These are phyloP conservation scores for Diddensiella santjacobensis DNA, from an alignment of 805 yeast species.

Conservation along the genomic window DNA sequence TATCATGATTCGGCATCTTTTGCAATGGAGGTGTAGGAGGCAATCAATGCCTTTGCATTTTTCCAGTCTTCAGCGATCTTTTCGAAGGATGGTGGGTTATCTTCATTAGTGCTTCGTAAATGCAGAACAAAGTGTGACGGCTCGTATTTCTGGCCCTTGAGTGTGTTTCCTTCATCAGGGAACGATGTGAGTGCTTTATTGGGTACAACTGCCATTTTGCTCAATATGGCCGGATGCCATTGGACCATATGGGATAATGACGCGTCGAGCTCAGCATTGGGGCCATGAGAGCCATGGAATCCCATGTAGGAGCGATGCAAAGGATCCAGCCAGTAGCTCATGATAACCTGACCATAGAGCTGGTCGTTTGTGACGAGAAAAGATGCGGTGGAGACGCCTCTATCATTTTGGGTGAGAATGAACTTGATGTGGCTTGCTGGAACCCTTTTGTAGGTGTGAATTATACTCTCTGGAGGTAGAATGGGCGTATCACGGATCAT, in stretches of 20 bases:
- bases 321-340: constrained; percentile 78
- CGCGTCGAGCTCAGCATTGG: constrained; percentile 43
- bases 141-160: constrained; percentile 23
- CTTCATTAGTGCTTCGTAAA: constrained; percentile 19
- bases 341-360: constrained; percentile 57
- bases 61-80: constrained; percentile 4
- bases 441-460: constrained; percentile 59
- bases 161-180: constrained; percentile 28
- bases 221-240: constrained; percentile 86
- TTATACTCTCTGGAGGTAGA: constrained; percentile 39
- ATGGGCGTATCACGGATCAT: constrained; percentile 70
- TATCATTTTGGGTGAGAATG: constrained; percentile 66
- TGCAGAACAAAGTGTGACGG: constrained; percentile 27
- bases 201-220: constrained; percentile 70
- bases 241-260: constrained; percentile 82
- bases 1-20: not conserved
- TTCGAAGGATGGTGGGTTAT: constrained; percentile 11
- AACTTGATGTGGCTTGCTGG: constrained; percentile 54
- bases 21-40: not conserved
- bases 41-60: not conserved
- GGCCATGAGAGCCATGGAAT: constrained; percentile 46
- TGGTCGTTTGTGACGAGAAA: constrained; percentile 66
- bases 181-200: constrained; percentile 47
- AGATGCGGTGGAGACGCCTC: constrained; percentile 63
- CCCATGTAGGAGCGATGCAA: constrained; percentile 61